These are phyloP conservation scores for Auxenochlorella pyrenoidosa DNA, from an alignment of 139 green algal species.

Conservation along the genomic window DNA sequence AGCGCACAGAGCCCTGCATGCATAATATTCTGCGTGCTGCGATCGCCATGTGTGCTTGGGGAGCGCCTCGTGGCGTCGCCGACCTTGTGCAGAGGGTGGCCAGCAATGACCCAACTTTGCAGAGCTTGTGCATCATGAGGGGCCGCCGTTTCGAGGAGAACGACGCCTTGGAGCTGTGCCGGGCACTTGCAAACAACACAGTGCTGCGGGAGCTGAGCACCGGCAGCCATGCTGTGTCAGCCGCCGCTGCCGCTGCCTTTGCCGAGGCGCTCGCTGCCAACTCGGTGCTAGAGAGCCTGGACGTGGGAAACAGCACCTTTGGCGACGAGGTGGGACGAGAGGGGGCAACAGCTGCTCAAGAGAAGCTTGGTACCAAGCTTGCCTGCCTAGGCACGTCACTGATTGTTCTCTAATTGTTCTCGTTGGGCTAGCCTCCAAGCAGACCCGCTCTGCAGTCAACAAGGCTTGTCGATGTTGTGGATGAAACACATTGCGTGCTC, in stretches of 20 bases:
- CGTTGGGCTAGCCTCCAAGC: no score
- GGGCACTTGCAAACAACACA: slow-evolving; percentile 30
- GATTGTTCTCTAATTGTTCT: no score
- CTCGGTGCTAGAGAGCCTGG: slow-evolving; percentile 5
- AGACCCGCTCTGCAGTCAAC: no score
- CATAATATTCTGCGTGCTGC: neutral
- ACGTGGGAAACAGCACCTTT: slow-evolving; percentile 38
- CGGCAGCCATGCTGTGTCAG: slow-evolving; percentile 30
- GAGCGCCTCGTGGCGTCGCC: slow-evolving; percentile 28
- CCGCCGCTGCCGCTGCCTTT: slow-evolving; percentile 12
- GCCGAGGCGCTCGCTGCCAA: slow-evolving; percentile 10
- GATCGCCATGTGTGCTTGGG: slow-evolving; percentile 38
- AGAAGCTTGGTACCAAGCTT: neutral
- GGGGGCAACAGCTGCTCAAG: neutral
- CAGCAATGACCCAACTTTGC: slow-evolving; percentile 23
- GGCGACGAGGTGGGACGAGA: slow-evolving; percentile 23
- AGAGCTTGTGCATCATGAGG: slow-evolving; percentile 30
- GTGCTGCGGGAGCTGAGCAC: slow-evolving; percentile 42
- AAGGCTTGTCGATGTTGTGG: no score
- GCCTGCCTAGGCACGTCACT: no score
- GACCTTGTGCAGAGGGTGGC: slow-evolving; percentile 31
- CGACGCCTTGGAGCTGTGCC: slow-evolving; percentile 16
- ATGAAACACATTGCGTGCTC: neutral
- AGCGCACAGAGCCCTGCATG: neutral
- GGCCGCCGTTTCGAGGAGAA: slow-evolving; percentile 26